Conservation (phyloP, 768 basidiomycete genomes). For the Boletus pseudopeckii region DNA sequence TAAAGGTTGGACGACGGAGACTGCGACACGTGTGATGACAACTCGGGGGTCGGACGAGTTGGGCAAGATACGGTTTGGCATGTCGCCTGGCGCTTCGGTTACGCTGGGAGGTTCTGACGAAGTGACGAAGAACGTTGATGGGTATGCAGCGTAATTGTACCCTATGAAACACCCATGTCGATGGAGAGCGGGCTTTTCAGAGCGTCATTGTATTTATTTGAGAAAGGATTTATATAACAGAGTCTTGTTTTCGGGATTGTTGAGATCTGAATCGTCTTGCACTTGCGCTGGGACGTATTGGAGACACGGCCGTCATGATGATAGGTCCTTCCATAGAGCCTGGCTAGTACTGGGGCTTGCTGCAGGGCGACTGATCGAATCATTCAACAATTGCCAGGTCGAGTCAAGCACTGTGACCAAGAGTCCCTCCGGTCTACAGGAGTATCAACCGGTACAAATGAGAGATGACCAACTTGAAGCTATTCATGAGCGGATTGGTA, state of each 20-base stretch:
- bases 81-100: not conserved
- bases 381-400: not conserved
- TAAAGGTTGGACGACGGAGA: slow-evolving; percentile 7
- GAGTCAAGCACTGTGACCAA: not conserved
- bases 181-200: no score
- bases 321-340: not conserved
- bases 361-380: not conserved
- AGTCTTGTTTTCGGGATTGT: not conserved
- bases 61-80: not conserved
- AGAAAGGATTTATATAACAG: no score
- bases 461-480: not conserved
- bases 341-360: not conserved
- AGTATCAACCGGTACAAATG: not conserved
- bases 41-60: not conserved
- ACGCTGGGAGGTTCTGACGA: slow-evolving; percentile 1
- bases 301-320: not conserved
- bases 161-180: not conserved
- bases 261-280: not conserved
- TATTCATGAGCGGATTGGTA: not conserved
- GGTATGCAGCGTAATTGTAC: not conserved
- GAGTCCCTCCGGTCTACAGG: not conserved
- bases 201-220: not conserved
- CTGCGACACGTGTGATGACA: not conserved
- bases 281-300: not conserved
- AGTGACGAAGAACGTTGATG: not conserved